phyloP scores from a whole-genome alignment of 2,329 filamentous ascomycete species.

The Monosporascus sp. region DNA sequence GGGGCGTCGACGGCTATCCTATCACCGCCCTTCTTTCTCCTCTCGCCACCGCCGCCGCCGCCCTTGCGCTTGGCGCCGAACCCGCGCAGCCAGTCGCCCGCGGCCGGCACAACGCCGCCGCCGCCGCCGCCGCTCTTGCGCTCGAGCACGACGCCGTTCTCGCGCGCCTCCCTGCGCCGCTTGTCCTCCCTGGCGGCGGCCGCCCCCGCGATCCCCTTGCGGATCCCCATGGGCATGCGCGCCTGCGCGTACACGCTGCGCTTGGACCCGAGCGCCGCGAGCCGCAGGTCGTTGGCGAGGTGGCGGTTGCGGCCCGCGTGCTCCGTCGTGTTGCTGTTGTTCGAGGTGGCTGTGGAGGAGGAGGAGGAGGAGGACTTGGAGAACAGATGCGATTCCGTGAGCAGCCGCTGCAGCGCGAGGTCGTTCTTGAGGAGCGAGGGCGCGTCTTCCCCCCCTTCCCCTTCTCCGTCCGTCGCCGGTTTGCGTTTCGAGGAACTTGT shows the following conservation, averaged over 20 bases:
- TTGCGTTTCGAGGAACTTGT: constrained; percentile 17
- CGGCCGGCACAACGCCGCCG: constrained; percentile 14
- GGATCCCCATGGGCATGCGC: constrained; percentile 83
- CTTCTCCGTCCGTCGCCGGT: constrained; percentile 20
- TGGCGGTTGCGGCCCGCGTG: constrained; percentile 66
- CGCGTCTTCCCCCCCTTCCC: constrained; percentile 50
- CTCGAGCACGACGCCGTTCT: constrained; percentile 89
- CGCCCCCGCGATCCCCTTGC: constrained; percentile 76
- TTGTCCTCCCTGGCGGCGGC: constrained; percentile 60
- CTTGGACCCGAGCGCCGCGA: constrained; percentile 78
- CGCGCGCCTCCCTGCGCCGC: constrained; percentile 71
- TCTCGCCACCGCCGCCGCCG: constrained; percentile 21
- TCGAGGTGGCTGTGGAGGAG: constrained; percentile 27
- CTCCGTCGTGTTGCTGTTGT: constrained; percentile 25
- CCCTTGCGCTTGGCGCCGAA: constrained; percentile 20
- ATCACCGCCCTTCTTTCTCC: constrained; percentile 37
- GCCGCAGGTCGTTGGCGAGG: constrained; percentile 76
- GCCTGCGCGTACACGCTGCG: constrained; percentile 68
- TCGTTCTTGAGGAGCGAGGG: constrained; percentile 80
- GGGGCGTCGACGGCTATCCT: constrained; percentile 66
- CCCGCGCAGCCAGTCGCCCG: constrained; percentile 18
- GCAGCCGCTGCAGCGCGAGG: constrained; percentile 81
- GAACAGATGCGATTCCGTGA: constrained; percentile 88
- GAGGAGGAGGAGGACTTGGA: constrained; percentile 38
- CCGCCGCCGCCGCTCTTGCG: constrained; percentile 28